Conservation (phyloP, 192 early-diverging fungal species). For the Thamnidium elegans region DNA sequence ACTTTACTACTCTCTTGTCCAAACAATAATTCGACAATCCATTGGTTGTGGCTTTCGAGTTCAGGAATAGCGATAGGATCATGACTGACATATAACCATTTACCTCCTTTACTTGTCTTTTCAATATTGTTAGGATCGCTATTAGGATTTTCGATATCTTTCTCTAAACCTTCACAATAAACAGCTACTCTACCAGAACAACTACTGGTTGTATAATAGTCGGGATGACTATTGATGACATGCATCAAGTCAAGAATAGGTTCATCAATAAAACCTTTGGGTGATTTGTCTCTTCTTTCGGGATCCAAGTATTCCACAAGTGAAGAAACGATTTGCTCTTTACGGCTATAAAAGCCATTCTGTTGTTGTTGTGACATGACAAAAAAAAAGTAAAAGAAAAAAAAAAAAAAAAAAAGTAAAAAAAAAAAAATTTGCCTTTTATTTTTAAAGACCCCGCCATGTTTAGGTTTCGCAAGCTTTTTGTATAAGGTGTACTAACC, state of each 20-base stretch:
- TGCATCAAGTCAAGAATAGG: conserved; percentile 46
- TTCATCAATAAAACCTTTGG: conserved; percentile 53
- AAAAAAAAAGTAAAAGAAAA: too few relatives aligned
- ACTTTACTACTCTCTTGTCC: conserved; percentile 27
- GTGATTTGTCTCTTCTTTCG: conserved; percentile 45
- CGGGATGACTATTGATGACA: conserved; percentile 48
- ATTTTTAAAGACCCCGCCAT: too few relatives aligned
- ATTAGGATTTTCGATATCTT: conserved; percentile 25
- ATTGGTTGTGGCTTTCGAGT: conserved; percentile 14
- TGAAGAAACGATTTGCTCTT: conserved; percentile 21
- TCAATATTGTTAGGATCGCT: neutral
- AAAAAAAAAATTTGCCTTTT: too few relatives aligned
- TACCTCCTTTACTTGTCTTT: conserved; percentile 42
- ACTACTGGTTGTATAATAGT: conserved; percentile 53
- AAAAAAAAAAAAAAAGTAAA: too few relatives aligned
- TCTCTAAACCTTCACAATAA: conserved; percentile 45
- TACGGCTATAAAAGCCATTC: conserved; percentile 15
- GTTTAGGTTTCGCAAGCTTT: too few relatives aligned
- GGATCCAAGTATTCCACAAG: conserved; percentile 40
- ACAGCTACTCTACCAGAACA: conserved; percentile 53
- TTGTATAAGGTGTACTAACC: too few relatives aligned
- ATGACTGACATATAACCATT: conserved; percentile 52
- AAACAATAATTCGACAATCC: conserved; percentile 35
- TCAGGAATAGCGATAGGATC: conserved; percentile 37
- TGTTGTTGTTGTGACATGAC: neutral